phyloP scores from a whole-genome alignment of 805 yeast genomes.

The Maudiozyma saulgeensis region DNA sequence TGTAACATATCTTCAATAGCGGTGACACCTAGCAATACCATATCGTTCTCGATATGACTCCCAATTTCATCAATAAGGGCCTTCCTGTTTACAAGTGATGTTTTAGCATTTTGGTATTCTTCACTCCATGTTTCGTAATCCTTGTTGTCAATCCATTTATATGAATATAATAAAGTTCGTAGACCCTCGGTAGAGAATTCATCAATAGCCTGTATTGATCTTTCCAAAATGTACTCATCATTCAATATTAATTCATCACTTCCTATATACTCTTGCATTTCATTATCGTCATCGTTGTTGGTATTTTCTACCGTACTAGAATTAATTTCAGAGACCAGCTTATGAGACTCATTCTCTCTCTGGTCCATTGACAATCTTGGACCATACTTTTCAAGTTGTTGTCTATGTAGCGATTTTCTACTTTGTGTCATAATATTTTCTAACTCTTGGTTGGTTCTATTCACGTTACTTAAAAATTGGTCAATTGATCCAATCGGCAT shows the following conservation, averaged over 20 bases:
- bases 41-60: constrained; percentile 54
- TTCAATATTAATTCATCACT: constrained; percentile 53
- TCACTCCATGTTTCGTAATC: constrained; percentile 60
- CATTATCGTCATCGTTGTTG: background rate
- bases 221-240: constrained; percentile 71
- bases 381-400: constrained; percentile 49
- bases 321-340: background rate
- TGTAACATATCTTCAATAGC: constrained; percentile 97
- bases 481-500: constrained; percentile 38
- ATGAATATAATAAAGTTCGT: constrained; percentile 79
- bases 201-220: constrained; percentile 82
- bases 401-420: constrained; percentile 48
- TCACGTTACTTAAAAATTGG: constrained; percentile 35
- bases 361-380: constrained; percentile 4
- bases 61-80: constrained; percentile 64
- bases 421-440: constrained; percentile 44
- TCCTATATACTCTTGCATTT: constrained; percentile 32
- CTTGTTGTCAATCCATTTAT: constrained; percentile 51
- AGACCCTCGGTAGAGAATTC: constrained; percentile 93
- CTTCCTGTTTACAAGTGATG: constrained; percentile 60
- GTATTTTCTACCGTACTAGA: background rate
- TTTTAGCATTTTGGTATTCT: constrained; percentile 65
- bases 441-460: constrained; percentile 42
- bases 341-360: background rate
- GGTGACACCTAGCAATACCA: constrained; percentile 78